Percentiles rank a stretch among this genome's conserved stretches.
phyloP scores from a whole-genome alignment of 78 protist genomes.

The Dictyostelium firmibasis region DNA sequence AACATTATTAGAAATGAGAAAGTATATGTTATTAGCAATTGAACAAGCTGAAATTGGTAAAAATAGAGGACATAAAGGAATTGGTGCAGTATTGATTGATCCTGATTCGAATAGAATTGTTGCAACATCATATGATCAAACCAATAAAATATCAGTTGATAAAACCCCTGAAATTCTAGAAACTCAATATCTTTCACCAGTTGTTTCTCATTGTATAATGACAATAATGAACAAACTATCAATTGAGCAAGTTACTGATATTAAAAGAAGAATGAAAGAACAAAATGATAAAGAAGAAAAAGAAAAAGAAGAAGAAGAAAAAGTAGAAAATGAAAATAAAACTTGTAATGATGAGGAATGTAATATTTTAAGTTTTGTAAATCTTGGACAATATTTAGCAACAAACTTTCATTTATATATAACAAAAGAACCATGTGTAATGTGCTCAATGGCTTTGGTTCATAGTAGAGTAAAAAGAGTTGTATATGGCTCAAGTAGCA shows the following conservation, averaged over 20 bases:
- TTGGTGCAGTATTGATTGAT: conserved; percentile 59
- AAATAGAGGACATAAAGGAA: conserved; percentile 1
- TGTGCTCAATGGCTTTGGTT: conserved; percentile 64
- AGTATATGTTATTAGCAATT: conserved; percentile 31
- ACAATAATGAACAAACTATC: conserved; percentile 20
- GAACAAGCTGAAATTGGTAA: conserved; percentile 67
- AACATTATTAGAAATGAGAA: neutral
- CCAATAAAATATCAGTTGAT: neutral
- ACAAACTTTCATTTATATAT: neutral
- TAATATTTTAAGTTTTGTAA: conserved; percentile 9
- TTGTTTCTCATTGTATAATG: conserved; percentile 63
- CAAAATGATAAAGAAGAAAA: neutral
- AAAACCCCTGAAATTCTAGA: neutral
- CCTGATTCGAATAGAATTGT: conserved; percentile 14
- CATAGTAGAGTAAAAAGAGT: conserved; percentile 63
- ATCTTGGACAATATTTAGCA: conserved; percentile 42
- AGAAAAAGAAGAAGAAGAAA: too few relatives aligned
- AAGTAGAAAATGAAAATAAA: neutral
- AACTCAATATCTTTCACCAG: neutral
- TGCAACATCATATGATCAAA: neutral
- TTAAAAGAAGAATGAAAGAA: neutral
- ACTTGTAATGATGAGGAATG: neutral
- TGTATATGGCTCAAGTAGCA: conserved; percentile 4
- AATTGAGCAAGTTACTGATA: neutral
- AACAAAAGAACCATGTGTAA: conserved; percentile 32